phyloP scores from a whole-genome alignment of 176 grass and related monocot genomes.

The Olyra latifolia region DNA sequence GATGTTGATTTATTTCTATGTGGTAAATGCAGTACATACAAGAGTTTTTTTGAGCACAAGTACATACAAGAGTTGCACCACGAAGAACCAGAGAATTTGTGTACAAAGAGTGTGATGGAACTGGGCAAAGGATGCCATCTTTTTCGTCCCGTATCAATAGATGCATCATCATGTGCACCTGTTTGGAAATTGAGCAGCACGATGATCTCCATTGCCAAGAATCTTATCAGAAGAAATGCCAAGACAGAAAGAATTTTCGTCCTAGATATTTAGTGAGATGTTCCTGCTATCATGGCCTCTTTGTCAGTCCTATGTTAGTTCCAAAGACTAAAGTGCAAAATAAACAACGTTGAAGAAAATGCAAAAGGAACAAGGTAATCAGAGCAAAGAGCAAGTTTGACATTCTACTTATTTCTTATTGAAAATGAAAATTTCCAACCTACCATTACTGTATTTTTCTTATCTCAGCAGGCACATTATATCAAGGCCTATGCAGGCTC shows the following conservation, averaged over 20 bases:
- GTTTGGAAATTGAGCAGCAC: conserved; percentile 16
- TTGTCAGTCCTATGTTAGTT: not conserved
- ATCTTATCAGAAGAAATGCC: not conserved
- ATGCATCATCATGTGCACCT: conserved; percentile 81
- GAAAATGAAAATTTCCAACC: not conserved
- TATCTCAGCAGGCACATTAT: not conserved
- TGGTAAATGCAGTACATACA: conserved; percentile 42
- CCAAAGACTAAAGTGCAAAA: not conserved
- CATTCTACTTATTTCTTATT: not conserved
- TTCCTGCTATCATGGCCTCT: not conserved
- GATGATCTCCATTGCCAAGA: not conserved
- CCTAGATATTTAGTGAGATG: not conserved
- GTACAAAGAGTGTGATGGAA: conserved; percentile 78
- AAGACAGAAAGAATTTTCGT: not conserved
- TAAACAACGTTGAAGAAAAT: not conserved
- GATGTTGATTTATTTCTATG: not conserved
- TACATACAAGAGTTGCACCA: conserved; percentile 67
- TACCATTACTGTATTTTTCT: not conserved
- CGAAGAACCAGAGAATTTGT: conserved; percentile 53
- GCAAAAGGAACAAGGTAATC: not conserved
- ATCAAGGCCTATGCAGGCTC: not conserved
- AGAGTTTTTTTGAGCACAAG: too few relatives aligned
- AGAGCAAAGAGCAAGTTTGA: not conserved
- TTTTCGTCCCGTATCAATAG: conserved; percentile 62
- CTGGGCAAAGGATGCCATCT: conserved; percentile 77